Evolutionary conservation across 495 filamentous ascomycete species (phyloP).

Genomic region (Hypoxylon trugodes): DNA sequence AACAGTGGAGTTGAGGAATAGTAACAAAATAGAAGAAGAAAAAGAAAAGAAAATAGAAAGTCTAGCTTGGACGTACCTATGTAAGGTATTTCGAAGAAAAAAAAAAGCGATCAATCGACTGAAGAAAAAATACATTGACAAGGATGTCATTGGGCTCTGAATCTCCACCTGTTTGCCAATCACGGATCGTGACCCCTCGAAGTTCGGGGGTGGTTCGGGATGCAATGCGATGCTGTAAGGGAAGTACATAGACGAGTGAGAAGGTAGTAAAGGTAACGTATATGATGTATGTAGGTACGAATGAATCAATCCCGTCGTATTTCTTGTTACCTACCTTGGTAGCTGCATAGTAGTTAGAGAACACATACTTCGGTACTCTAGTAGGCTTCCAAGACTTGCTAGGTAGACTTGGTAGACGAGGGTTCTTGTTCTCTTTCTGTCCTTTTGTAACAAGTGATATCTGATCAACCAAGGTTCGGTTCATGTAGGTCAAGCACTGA

Average conservation of each 20-base stretch:
- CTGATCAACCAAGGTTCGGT: conserved; percentile 10
- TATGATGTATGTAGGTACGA: background rate
- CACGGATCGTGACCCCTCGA: conserved; percentile 33
- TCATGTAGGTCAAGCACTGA: no score
- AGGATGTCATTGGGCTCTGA: conserved; percentile 19
- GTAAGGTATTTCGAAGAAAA: background rate
- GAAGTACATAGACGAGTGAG: no score
- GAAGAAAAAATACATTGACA: background rate
- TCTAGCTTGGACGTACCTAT: conserved; percentile 4
- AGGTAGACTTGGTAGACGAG: conserved; percentile 2
- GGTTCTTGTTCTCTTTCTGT: background rate
- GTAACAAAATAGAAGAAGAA: background rate
- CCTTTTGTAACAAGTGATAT: conserved; percentile 5
- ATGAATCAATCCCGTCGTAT: no score
- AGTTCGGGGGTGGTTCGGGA: conserved; percentile 36
- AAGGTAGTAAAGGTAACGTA: conserved; percentile 1
- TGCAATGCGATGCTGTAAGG: conserved; percentile 40
- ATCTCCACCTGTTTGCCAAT: conserved; percentile 30
- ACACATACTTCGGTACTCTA: no score
- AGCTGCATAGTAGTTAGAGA: background rate
- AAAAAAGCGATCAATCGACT: background rate
- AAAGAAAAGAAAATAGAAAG: conserved; percentile 2
- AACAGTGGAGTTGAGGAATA: conserved; percentile 37
- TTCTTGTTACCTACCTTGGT: background rate
- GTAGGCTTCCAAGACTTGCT: no score